Evolutionary conservation across 441 rosid genomes (phyloP).

Genomic region (Cnidoscolus chayamansa): DNA sequence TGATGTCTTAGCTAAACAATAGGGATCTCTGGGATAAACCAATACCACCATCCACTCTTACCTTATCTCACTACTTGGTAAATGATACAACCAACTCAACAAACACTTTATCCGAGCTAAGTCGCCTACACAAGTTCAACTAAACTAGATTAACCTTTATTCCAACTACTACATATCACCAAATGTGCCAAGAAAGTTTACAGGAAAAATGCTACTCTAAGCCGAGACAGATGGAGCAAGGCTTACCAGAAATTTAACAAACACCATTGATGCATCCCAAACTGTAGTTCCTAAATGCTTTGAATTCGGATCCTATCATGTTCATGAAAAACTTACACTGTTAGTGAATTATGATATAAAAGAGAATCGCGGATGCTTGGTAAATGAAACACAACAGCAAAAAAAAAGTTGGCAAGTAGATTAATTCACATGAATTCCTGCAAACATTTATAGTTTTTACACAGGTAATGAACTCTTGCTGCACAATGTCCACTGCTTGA

Average conservation of each 20-base stretch:
- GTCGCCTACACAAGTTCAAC: constrained; percentile 8
- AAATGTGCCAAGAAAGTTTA: constrained; percentile 3
- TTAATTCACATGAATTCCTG: background rate
- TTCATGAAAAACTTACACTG: constrained; percentile 17
- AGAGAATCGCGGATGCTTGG: background rate
- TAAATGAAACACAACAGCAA: constrained; percentile 4
- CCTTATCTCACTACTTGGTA: background rate
- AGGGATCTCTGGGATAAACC: constrained; percentile 8
- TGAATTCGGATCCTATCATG: constrained; percentile 90
- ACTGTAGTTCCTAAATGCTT: constrained; percentile 96
- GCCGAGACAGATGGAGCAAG: background rate
- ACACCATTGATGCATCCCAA: constrained; percentile 98
- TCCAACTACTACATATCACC: background rate
- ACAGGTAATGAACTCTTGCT: background rate
- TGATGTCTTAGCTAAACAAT: constrained; percentile 5
- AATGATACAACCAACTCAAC: constrained; percentile 2
- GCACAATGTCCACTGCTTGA: background rate
- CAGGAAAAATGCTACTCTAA: constrained; percentile 2
- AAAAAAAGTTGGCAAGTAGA: background rate
- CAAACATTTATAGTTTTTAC: background rate
- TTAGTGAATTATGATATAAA: constrained; percentile 17
- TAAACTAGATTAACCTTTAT: background rate
- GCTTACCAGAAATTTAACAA: constrained; percentile 78
- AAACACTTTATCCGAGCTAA: background rate
- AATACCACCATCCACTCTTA: background rate